A percentile compares a stretch with the other conserved stretches of the same genome.
These are phyloP conservation scores for Hyphopichia burtonii DNA, from an alignment of 1,139 yeast genomes.

Conservation along the genomic window DNA sequence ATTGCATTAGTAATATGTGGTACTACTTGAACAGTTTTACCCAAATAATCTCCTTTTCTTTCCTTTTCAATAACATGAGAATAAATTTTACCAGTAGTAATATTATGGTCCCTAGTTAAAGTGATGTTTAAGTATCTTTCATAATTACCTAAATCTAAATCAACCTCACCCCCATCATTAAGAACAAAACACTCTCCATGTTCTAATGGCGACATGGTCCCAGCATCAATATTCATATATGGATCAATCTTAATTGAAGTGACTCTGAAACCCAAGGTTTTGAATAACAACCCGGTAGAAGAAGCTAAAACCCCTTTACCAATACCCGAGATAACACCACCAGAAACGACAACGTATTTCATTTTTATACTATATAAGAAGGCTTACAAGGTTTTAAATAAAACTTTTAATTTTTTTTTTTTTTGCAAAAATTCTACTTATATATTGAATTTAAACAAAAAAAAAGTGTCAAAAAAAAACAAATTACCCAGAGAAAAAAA, in stretches of 20 bases:
- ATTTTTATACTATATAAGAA: conserved; percentile 28
- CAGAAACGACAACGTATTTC: conserved; percentile 99
- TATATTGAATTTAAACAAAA: not conserved
- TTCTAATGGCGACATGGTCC: conserved; percentile 98
- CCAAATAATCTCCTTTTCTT: conserved; percentile 95
- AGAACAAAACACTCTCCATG: conserved; percentile 98
- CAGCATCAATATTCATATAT: conserved; percentile 98
- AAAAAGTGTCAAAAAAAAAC: not conserved
- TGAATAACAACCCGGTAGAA: conserved; percentile 91
- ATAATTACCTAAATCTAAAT: conserved; percentile 94
- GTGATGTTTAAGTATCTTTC: conserved; percentile 95
- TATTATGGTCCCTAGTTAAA: conserved; percentile 89
- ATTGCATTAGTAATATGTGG: conserved; percentile 97
- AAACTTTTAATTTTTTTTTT: not conserved
- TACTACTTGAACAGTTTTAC: conserved; percentile 99
- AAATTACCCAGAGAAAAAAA: not conserved
- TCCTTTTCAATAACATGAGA: conserved; percentile 92
- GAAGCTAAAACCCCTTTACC: conserved; percentile 98
- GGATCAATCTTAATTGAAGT: conserved; percentile 98
- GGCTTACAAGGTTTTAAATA: not conserved
- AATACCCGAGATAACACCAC: conserved; percentile 98
- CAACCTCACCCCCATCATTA: conserved; percentile 99
- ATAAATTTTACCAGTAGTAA: conserved; percentile 97
- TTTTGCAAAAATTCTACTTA: not conserved
- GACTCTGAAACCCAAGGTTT: conserved; percentile 90